Evolutionary conservation across 139 green algal species (phyloP), one percentile per base, ranked within the genome.

Genomic region (Tetraselmis chui): DNA sequence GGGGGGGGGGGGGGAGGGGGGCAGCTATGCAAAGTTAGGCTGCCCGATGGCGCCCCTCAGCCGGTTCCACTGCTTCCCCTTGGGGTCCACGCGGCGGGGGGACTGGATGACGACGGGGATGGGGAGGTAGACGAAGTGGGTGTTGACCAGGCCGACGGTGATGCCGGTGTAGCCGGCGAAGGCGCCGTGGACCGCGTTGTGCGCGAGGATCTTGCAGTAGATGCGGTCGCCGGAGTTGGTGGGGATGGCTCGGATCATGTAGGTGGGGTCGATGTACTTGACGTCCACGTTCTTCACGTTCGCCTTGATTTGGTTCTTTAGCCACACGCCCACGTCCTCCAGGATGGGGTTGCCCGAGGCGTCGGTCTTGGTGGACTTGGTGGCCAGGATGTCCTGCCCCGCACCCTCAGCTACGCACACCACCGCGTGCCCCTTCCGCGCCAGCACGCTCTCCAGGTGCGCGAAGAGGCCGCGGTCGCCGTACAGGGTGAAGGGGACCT

Each of bases 191-290:
- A 99, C 95, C 23, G 96, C 94, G 75, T 94, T 94, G 84, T 99
- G 95, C 0, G 93, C 96, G 81, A 99, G 86, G 76, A 95, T 91
- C 87, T 96, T 97, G 91, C 94, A 97, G 89, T 98, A 97, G 81
- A 97, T 95, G 81, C 94, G 92, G 89, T 99, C 96, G 58, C 89
- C 92, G 59, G 89, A 90, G 77, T 92, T 97, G 31, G 92, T 95
- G 58, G 93, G 89, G 31, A 97, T 93, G 23, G 94, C 92, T 25
- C 96, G 88, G 79, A 98, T 97, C 87, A 98, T 96, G 92, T 97
- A 98, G 1, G 89, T 94, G n/a, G 93, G 93, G 84, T 97, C 93
- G 74, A 97, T 96, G 88, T 95, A 94, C 84, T 94, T 93, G 32
- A 94, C 79, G 79, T 90, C 87, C 25, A 76, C 85, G 29, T 88